phyloP scores from a whole-genome alignment of 1,139 yeast species.

The Kodamaea arcana region DNA sequence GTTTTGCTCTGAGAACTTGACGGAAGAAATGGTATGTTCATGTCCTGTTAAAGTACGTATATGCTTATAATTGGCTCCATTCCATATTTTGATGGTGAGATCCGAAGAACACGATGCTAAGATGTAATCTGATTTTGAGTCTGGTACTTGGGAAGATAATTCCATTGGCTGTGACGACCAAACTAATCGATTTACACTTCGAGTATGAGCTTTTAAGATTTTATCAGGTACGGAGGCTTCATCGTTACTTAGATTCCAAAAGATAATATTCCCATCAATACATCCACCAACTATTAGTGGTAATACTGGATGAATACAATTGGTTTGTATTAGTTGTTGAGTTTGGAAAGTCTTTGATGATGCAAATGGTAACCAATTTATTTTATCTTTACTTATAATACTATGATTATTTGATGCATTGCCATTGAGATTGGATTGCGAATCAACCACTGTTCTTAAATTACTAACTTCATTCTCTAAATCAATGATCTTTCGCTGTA shows the following conservation, averaged over 20 bases:
- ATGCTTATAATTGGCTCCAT: slow-evolving; percentile 49
- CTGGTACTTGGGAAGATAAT: no score
- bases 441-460: slow-evolving; percentile 42
- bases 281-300: slow-evolving; percentile 67
- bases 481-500: slow-evolving; percentile 73
- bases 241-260: slow-evolving; percentile 68
- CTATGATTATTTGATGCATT: slow-evolving; percentile 1
- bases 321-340: slow-evolving; percentile 60
- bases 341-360: slow-evolving; percentile 49
- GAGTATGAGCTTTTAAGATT: slow-evolving; percentile 72
- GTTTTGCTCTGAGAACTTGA: slow-evolving; percentile 45
- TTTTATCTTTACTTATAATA: slow-evolving; percentile 29
- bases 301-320: slow-evolving; percentile 69
- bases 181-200: slow-evolving; percentile 59
- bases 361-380: slow-evolving; percentile 70
- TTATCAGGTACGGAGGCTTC: slow-evolving; percentile 60
- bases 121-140: slow-evolving; percentile 15
- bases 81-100: slow-evolving; percentile 69
- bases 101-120: slow-evolving; percentile 72
- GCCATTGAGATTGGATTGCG: slow-evolving; percentile 12
- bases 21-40: slow-evolving; percentile 77
- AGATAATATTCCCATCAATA: slow-evolving; percentile 66
- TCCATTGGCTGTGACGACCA: slow-evolving; percentile 44
- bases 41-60: slow-evolving; percentile 78
- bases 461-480: slow-evolving; percentile 41